Evolutionary conservation across 176 grass and related monocot genomes (phyloP).

Genomic region (Bromus sterilis): DNA sequence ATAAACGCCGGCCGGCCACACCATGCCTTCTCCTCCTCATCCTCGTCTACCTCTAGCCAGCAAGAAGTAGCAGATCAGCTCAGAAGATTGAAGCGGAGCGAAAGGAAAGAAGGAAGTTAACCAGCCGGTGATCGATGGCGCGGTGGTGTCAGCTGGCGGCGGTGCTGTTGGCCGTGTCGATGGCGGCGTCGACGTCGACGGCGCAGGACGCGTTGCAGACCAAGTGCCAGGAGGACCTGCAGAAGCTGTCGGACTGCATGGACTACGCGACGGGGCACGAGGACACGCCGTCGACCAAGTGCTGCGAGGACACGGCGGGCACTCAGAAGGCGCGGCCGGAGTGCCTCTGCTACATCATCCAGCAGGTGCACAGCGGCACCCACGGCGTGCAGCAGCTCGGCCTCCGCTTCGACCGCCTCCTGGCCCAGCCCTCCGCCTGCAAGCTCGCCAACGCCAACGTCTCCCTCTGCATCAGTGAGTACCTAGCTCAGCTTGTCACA

Average conservation of each 20-base stretch:
- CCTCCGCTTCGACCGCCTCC: constrained; percentile 49
- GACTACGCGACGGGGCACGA: constrained; percentile 61
- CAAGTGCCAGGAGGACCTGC: constrained; percentile 46
- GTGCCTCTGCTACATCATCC: constrained; percentile 63
- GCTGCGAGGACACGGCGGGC: constrained; percentile 37
- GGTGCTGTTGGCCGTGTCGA: not conserved
- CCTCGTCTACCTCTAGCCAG: not conserved
- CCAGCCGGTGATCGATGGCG: not conserved
- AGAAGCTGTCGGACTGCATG: constrained; percentile 59
- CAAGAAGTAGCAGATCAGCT: not conserved
- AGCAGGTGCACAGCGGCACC: constrained; percentile 49
- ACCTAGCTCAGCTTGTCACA: not conserved
- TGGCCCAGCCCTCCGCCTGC: constrained; percentile 44
- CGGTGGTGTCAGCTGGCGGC: not conserved
- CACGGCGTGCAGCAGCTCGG: constrained; percentile 47
- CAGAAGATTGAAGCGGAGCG: not conserved
- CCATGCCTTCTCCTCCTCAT: not conserved
- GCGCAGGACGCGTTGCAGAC: constrained; percentile 33
- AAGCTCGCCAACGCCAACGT: constrained; percentile 57
- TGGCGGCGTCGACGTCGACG: not conserved
- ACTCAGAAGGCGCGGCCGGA: constrained; percentile 35
- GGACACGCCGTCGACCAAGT: constrained; percentile 41
- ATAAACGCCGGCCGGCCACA: constrained; percentile 8
- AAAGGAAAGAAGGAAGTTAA: not conserved
- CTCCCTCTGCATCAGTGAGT: constrained; percentile 68